Evolutionary conservation across 1,139 yeast genomes (phyloP), one percentile per base, ranked within the genome.

Genomic region (Yamadazyma atmosphaerica): DNA sequence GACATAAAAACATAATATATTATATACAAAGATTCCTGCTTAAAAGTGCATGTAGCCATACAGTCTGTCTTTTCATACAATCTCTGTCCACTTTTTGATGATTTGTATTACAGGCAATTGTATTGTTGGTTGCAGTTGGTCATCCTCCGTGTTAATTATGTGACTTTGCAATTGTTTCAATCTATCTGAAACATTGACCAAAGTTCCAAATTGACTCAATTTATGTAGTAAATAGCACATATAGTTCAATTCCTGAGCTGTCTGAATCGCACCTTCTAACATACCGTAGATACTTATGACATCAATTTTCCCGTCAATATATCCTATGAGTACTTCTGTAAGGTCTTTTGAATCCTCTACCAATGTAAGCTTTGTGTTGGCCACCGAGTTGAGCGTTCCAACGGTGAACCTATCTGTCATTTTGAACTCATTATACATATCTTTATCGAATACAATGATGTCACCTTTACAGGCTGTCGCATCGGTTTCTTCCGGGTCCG

Each of bases 201-300:
- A 10, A 6, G 17, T 13, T 4, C 17, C 13, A 16, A 4, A 14
- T 3, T 28, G 21, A 10, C 21, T 16, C 21, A 28, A 28, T 27
- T 30, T 31, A 9, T 17, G 27, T 16, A 38, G 25, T 9, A 38
- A 21, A 19, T 32, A 38, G 19, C 24, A 27, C 7, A 38, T 18
- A 22, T 27, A 35, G 25, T 38, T 38, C 33, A 38, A 23, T 13
- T 23, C 26, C 21, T 25, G 27, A n/a, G 33, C 38, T 15, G 32
- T 24, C 6, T 19, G 31, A 10, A 28, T 19, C 27, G 42, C 39
- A 23, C 34, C 22, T 25, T 39, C 46, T 26, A 48, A 39, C 23
- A 46, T 31, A n/a, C 48, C 46, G 34, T 44, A 44, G 22, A 51
- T 13, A 6, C 39, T 45, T 12, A 44, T 32, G n/a, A 42, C 18